Percentiles rank a stretch among this genome's conserved stretches.
These are phyloP conservation scores for Logfia minima DNA, from an alignment of 129 eudicot genomes.

Conservation along the genomic window DNA sequence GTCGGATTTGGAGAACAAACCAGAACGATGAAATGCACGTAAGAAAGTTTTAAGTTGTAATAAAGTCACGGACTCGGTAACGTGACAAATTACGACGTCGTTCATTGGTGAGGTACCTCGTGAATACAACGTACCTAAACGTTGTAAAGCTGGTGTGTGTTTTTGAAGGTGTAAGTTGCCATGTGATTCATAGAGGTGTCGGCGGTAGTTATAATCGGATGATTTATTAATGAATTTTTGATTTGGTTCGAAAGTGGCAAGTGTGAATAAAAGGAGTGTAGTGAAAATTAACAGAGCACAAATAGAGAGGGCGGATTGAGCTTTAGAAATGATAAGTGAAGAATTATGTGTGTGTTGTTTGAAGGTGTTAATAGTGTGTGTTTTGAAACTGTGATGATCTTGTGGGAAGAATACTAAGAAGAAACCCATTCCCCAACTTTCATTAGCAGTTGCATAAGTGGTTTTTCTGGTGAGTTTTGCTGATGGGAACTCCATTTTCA, in stretches of 20 bases:
- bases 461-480: slow-evolving; percentile 27
- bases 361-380: slow-evolving; percentile 29
- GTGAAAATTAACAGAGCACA: slow-evolving; percentile 64
- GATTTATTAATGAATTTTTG: slow-evolving; percentile 6
- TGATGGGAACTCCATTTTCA: background rate
- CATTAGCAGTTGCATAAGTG: slow-evolving; percentile 18
- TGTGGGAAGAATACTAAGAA: slow-evolving; percentile 84
- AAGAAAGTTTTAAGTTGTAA: slow-evolving; percentile 47
- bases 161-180: background rate
- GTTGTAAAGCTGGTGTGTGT: slow-evolving; percentile 55
- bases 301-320: slow-evolving; percentile 79
- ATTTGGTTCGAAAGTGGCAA: slow-evolving; percentile 71
- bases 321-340: slow-evolving; percentile 45
- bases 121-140: slow-evolving; percentile 62
- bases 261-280: slow-evolving; percentile 69
- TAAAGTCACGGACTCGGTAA: slow-evolving; percentile 37
- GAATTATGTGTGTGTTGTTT: slow-evolving; percentile 43
- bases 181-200: slow-evolving; percentile 27
- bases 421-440: slow-evolving; percentile 75
- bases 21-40: slow-evolving; percentile 46
- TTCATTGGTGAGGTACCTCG: slow-evolving; percentile 70
- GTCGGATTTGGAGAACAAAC: slow-evolving; percentile 58
- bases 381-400: slow-evolving; percentile 31
- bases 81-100: slow-evolving; percentile 66
- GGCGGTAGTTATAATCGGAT: slow-evolving; percentile 18